These are phyloP conservation scores for Aurantiochytrium sp. DNA, from an alignment of 108 stramenopile genomes.

Conservation along the genomic window DNA sequence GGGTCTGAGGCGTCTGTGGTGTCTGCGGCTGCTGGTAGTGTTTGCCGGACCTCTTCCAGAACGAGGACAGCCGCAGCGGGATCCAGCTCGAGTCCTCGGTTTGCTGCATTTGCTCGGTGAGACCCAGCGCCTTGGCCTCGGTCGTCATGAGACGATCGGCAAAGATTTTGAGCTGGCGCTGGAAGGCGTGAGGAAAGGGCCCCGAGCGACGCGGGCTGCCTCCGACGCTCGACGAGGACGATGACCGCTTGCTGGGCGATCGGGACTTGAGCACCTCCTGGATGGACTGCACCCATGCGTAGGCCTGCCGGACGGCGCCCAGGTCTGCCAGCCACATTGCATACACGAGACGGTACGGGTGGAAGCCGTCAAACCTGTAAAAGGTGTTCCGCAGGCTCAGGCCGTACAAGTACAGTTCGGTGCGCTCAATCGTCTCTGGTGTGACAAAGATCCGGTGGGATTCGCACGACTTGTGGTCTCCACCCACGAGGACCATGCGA, in stretches of 20 bases:
- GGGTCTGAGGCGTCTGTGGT: not conserved
- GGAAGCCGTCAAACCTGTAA: not conserved
- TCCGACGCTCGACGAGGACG: not conserved
- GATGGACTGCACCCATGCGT: constrained; percentile 14
- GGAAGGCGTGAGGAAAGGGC: not conserved
- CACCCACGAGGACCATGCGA: not conserved
- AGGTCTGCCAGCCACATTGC: constrained; percentile 29
- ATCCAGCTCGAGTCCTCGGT: not conserved
- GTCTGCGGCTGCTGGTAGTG: not conserved
- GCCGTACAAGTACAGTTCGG: not conserved
- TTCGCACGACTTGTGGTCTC: not conserved
- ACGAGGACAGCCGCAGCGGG: not conserved
- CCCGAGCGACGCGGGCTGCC: not conserved
- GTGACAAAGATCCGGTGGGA: not conserved
- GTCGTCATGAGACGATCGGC: not conserved
- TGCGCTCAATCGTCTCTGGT: constrained; percentile 8
- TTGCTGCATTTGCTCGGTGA: not conserved
- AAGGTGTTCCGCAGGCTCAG: not conserved
- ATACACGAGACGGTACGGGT: constrained; percentile 19
- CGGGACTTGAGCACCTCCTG: constrained; percentile 1
- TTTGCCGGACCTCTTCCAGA: not conserved
- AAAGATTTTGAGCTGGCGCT: constrained; percentile 21
- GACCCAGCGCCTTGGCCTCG: not conserved
- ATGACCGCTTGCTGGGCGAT: not conserved
- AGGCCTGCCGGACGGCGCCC: not conserved